These are phyloP conservation scores for Gracilaria gracilis DNA, from an alignment of 23 red algal species.

Conservation along the genomic window DNA sequence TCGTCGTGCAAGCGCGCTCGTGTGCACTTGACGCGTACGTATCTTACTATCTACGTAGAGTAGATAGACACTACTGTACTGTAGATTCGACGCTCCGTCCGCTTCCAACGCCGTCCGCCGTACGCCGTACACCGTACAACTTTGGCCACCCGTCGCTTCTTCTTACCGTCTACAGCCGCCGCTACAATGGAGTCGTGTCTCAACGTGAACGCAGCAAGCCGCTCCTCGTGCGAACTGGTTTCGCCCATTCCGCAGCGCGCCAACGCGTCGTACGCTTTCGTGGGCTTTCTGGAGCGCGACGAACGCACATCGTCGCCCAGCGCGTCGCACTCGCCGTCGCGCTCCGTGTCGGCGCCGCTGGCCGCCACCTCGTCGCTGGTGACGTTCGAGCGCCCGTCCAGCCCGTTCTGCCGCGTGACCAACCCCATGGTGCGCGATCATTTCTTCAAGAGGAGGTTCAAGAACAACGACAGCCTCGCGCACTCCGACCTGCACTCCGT, in stretches of 20 bases:
- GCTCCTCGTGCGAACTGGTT: constrained; percentile 20
- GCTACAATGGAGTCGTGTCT: neutral
- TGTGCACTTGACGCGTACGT: neutral
- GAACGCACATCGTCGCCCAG: neutral
- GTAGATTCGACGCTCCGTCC: too few relatives aligned
- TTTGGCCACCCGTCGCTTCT: too few relatives aligned
- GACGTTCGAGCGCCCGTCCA: constrained; percentile 31
- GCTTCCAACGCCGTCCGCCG: too few relatives aligned
- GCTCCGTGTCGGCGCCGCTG: constrained; percentile 1
- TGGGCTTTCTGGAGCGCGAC: constrained; percentile 26
- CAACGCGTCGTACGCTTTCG: constrained; percentile 31
- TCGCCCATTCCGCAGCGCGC: constrained; percentile 35
- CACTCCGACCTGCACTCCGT: neutral
- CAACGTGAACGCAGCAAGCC: neutral
- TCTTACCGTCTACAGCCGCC: too few relatives aligned
- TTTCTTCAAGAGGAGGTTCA: constrained; percentile 34
- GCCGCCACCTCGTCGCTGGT: neutral
- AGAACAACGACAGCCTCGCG: neutral
- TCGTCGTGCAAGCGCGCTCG: neutral
- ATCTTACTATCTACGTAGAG: too few relatives aligned
- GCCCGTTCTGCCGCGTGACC: constrained; percentile 37
- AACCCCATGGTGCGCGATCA: constrained; percentile 53
- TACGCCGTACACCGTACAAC: too few relatives aligned
- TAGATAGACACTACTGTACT: too few relatives aligned
- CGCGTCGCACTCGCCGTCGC: neutral